A percentile compares a stretch with the other conserved stretches of the same genome.
phyloP scores from a whole-genome alignment of 129 eudicot genomes.

The Chrysanthemum seticuspe region DNA sequence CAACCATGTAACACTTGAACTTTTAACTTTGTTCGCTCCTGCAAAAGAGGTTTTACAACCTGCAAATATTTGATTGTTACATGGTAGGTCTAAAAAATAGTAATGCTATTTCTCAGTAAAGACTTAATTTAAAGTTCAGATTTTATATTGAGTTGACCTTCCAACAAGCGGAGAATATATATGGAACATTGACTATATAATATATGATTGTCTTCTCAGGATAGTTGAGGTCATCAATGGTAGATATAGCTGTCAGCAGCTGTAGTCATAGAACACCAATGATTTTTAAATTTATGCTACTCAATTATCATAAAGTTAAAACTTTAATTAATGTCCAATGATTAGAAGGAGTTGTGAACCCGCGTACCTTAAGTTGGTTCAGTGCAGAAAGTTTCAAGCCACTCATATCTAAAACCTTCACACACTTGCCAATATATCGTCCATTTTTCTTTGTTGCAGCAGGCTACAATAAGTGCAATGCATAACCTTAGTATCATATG shows the following conservation, averaged over 20 bases:
- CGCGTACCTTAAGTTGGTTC: constrained; percentile 52
- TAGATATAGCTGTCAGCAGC: constrained; percentile 42
- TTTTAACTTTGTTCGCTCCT: constrained; percentile 66
- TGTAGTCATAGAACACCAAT: constrained; percentile 34
- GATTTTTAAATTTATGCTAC: neutral
- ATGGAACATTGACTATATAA: constrained; percentile 71
- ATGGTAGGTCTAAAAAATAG: neutral
- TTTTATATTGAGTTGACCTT: constrained; percentile 45
- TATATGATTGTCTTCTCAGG: constrained; percentile 47
- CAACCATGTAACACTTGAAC: constrained; percentile 58
- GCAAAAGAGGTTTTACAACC: constrained; percentile 78
- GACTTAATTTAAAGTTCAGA: neutral
- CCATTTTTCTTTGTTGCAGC: constrained; percentile 54
- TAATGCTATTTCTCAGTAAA: neutral
- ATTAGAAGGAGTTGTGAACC: neutral
- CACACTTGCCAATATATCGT: constrained; percentile 50
- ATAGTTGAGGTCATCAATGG: constrained; percentile 40
- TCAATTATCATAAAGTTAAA: neutral
- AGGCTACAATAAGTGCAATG: constrained; percentile 41
- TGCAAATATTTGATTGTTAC: constrained; percentile 28
- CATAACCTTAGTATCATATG: constrained; percentile 3
- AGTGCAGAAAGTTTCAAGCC: constrained; percentile 65
- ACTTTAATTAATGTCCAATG: neutral
- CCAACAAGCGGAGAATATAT: constrained; percentile 77
- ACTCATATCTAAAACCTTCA: constrained; percentile 69